Evolutionary conservation across 768 basidiomycete genomes (phyloP).

Genomic region (Cantharellus anzutake): DNA sequence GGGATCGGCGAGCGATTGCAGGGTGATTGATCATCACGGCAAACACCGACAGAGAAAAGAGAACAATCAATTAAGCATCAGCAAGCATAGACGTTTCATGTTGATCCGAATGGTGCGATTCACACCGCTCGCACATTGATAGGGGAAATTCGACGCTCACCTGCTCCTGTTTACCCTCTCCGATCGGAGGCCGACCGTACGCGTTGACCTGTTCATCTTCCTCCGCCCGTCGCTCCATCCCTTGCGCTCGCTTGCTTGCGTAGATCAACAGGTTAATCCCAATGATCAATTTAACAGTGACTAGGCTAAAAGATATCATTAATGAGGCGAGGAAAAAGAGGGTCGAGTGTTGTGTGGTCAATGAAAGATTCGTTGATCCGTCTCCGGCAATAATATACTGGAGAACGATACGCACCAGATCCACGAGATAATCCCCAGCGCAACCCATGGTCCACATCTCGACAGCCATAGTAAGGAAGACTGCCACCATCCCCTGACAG

Average conservation of each 20-base stretch:
- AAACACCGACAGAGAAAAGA: too few species aligned
- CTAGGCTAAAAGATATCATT: constrained; percentile 29
- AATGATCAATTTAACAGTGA: constrained; percentile 82
- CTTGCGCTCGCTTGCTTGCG: constrained; percentile 50
- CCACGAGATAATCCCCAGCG: constrained; percentile 57
- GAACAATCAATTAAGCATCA: too few species aligned
- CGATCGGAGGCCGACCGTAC: constrained; percentile 79
- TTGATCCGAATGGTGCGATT: background rate
- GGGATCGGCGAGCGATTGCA: background rate
- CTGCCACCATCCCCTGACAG: background rate
- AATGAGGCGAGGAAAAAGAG: background rate
- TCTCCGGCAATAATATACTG: background rate
- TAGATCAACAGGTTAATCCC: constrained; percentile 77
- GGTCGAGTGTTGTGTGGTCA: background rate
- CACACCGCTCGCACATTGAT: background rate
- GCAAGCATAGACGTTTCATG: too few species aligned
- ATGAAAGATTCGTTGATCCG: too few species aligned
- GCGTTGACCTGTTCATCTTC: constrained; percentile 65
- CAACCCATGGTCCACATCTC: constrained; percentile 25
- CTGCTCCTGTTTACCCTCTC: constrained; percentile 75
- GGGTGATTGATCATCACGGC: too few species aligned
- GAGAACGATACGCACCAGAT: constrained; percentile 38
- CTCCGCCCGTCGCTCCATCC: constrained; percentile 53
- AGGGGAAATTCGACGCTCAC: constrained; percentile 21
- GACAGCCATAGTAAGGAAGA: constrained; percentile 1